A percentile compares a stretch with the other conserved stretches of the same genome.
Evolutionary conservation across 2,329 filamentous ascomycete genomes (phyloP).

Genomic region (Colletotrichum nymphaeae): DNA sequence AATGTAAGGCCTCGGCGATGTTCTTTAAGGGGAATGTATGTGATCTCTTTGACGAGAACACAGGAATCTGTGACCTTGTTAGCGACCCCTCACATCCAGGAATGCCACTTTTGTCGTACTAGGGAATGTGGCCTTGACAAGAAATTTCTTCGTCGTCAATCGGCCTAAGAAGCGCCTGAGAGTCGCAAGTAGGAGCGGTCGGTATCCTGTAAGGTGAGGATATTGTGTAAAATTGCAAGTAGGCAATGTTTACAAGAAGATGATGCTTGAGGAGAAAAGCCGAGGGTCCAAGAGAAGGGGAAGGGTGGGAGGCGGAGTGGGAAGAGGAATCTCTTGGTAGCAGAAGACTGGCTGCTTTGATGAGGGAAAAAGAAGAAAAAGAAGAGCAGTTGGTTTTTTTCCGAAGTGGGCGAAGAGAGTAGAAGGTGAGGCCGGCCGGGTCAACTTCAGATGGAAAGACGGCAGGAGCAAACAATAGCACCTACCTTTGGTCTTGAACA

Average conservation of each 20-base stretch:
- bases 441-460: not conserved
- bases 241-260: not conserved
- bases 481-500: not conserved
- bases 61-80: not conserved
- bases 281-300: not conserved
- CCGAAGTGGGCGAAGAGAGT: not conserved
- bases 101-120: not conserved
- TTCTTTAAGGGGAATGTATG: not conserved
- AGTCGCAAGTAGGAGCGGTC: not conserved
- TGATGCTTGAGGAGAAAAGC: not conserved
- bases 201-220: not conserved
- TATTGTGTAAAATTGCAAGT: not conserved
- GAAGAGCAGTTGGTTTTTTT: not conserved
- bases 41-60: not conserved
- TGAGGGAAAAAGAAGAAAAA: not conserved
- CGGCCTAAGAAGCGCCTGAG: not conserved
- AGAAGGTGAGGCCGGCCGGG: not conserved
- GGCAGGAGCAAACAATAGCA: not conserved
- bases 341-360: not conserved
- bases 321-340: not conserved
- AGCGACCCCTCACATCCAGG: not conserved
- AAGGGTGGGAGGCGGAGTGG: not conserved
- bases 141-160: not conserved
- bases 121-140: not conserved
- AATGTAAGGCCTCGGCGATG: no score